Evolutionary conservation across 495 filamentous ascomycete genomes (phyloP).

Genomic region (Trichoderma erinaceum): DNA sequence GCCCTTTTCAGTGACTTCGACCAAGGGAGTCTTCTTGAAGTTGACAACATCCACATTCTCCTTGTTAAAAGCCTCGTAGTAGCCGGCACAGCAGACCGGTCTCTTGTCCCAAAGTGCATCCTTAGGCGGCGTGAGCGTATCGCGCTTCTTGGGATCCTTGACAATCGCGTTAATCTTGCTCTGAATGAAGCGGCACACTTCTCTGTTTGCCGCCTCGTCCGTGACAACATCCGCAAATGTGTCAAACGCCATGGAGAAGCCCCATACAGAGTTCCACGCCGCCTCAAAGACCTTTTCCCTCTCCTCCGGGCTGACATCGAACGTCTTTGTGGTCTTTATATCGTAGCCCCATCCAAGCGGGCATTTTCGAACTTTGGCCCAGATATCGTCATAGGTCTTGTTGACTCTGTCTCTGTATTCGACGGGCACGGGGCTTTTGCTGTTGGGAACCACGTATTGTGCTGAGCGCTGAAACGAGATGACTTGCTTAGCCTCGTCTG

Average conservation of each 20-base stretch:
- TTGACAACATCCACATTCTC: constrained; percentile 50
- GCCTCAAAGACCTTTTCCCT: constrained; percentile 40
- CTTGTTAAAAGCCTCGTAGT: constrained; percentile 54
- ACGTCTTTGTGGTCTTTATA: constrained; percentile 22
- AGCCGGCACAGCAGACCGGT: constrained; percentile 24
- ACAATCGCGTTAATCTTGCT: constrained; percentile 46
- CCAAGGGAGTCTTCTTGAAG: constrained; percentile 44
- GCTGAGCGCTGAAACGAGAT: background rate
- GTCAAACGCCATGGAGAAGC: constrained; percentile 43
- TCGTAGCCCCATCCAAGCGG: constrained; percentile 11
- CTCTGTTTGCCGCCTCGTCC: constrained; percentile 38
- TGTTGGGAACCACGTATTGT: background rate
- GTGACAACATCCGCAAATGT: constrained; percentile 47
- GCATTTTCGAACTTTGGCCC: too few relatives aligned
- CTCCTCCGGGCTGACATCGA: constrained; percentile 38
- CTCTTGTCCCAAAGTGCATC: too few relatives aligned
- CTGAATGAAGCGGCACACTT: constrained; percentile 54
- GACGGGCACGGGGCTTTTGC: background rate
- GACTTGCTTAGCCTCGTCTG: background rate
- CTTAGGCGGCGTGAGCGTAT: too few relatives aligned
- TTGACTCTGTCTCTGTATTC: background rate
- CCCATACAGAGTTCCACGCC: constrained; percentile 42
- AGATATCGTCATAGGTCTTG: background rate
- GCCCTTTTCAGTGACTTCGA: constrained; percentile 37
- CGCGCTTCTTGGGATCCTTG: constrained; percentile 31